Evolutionary conservation across 352 stramenopile species (phyloP), one percentile per base, ranked within the genome.

Genomic region (Aphanomyces euteiches): DNA sequence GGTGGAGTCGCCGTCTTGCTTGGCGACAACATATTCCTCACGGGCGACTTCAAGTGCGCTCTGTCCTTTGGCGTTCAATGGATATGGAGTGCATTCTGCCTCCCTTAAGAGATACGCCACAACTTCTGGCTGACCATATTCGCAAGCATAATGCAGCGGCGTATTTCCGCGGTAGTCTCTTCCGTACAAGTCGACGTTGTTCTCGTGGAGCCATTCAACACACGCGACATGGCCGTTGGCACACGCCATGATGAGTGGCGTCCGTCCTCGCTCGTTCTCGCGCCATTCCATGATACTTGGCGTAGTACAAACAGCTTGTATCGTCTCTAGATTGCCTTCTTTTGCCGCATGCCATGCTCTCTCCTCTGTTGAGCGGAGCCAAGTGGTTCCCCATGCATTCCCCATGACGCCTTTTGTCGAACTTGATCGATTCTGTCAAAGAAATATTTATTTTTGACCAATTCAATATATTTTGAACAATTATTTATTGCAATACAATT

Each of bases 111-210:
- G 67, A 12, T 58, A 73, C 37, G 39, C 41, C 38, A 79, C 74
- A 36, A 78, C 57, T 1, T 67, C 50, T 10, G 45, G 13, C 47
- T 75, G 73, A 34, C 74, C 76, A 21, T 69, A 39, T 13, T 54
- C 38, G 48, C 71, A 73, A 17, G 76, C 76, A 61, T 77, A 58
- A 47, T 81, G 76, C 21, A 81, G 70, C 37, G 76, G 74, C 41
- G 76, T 76, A 60, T 80, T 80, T 38, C 75, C 75, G n/a, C 74
- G 69, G 47, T 71, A 77, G 57, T 80, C 75, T 28, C 73, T 75
- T n/a, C 70, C 65, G 34, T 78, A 78, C 47, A 63, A 47, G 53
- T 78, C 75, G 21, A 60, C 72, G 50, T 70, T 73, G 28, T 53
- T 58, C 6, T 73, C 69, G 15, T 75, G 53, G n/a, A 80, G 68